These are phyloP conservation scores for Lepiota brunneoincarnata DNA, from an alignment of 768 basidiomycete species.

Conservation along the genomic window DNA sequence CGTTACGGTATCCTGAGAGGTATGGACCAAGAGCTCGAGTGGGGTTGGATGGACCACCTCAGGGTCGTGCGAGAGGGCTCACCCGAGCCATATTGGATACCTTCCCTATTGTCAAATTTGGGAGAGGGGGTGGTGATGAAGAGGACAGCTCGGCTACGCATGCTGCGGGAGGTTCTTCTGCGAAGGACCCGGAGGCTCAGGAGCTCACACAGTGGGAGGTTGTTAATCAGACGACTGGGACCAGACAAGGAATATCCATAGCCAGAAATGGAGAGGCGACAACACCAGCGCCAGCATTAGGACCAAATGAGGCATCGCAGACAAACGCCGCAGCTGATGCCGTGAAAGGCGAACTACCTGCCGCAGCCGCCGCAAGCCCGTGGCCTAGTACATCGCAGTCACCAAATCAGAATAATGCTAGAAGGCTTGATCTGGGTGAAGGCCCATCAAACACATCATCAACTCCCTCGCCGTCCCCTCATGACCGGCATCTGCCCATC, in stretches of 20 bases:
- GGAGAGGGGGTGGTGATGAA: conserved; percentile 18
- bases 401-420: neutral
- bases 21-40: conserved; percentile 72
- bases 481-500: neutral
- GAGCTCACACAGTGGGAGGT: conserved; percentile 20
- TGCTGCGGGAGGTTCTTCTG: neutral
- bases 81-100: conserved; percentile 94
- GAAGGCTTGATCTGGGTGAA: conserved; percentile 17
- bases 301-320: neutral
- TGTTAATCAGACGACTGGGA: conserved; percentile 3
- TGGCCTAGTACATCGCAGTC: conserved; percentile 1
- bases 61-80: conserved; percentile 79
- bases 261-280: neutral
- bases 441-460: neutral
- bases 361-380: neutral
- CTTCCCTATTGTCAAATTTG: conserved; percentile 92
- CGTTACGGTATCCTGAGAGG: conserved; percentile 85
- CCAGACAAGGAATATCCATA: neutral
- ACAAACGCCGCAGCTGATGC: neutral
- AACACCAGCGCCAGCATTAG: neutral
- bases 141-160: neutral
- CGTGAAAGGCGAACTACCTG: neutral
- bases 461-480: conserved; percentile 1
- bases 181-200: conserved; percentile 27
- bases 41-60: conserved; percentile 36